These are phyloP conservation scores for Sclerotinia minor DNA, from an alignment of 2,329 filamentous ascomycete genomes.

Conservation along the genomic window DNA sequence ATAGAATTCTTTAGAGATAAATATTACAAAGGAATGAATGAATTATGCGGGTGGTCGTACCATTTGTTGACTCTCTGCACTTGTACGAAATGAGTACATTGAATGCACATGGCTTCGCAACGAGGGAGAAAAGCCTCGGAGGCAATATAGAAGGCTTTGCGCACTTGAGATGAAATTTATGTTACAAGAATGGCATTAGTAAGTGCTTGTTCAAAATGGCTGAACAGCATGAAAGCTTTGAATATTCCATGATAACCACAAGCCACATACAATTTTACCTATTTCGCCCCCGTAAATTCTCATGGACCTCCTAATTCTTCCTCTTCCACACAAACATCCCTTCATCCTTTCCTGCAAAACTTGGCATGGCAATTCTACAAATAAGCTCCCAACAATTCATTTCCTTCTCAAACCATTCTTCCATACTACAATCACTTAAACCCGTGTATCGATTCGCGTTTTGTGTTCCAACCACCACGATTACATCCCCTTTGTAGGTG, in stretches of 20 bases:
- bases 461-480: constrained; percentile 74
- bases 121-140: too few species aligned
- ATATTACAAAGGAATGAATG: too few species aligned
- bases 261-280: background rate
- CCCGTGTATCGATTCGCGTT: constrained; percentile 74
- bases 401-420: constrained; percentile 63
- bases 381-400: constrained; percentile 58
- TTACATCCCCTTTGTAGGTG: constrained; percentile 61
- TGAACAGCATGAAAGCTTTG: too few species aligned
- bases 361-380: constrained; percentile 67
- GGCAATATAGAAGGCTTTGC: too few species aligned
- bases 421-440: constrained; percentile 63
- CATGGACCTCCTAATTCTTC: background rate
- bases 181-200: too few species aligned
- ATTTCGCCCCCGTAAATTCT: background rate
- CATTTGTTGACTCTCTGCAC: too few species aligned
- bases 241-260: background rate
- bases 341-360: constrained; percentile 76
- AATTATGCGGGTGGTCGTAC: too few species aligned
- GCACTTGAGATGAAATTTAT: too few species aligned
- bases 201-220: too few species aligned
- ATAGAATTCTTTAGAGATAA: too few species aligned
- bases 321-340: constrained; percentile 61
- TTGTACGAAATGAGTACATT: too few species aligned
- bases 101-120: too few species aligned